Base-by-base conservation (phyloP, 768 basidiomycete genomes). In the Tephrocybe sp. region DNA sequence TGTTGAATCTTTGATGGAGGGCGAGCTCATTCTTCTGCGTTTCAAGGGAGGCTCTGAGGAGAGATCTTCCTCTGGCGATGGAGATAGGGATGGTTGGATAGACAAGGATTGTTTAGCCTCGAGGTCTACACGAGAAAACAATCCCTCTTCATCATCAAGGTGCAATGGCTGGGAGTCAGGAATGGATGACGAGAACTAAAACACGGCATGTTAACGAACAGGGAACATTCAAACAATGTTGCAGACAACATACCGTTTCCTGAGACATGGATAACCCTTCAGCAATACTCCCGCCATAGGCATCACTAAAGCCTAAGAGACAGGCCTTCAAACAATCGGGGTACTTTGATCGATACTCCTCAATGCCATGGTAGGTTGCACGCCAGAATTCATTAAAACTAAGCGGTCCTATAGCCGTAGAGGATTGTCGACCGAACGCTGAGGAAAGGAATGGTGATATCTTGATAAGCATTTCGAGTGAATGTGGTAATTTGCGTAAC, bases 351-450 rank as follows among this genome's bases (percentile, higher is more conserved):
- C 60, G 62, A 23, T 76, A 70, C 30, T 74, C 66, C 22, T 63
- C 62, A 32, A 60, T 67, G n/a, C 65, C 65, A 31, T 79, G 74
- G 58, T 80, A 84, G 3, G 79, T 79, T 34, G 65, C 64, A n/a
- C 70, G 71, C 84, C 84, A 87, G 60, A 81, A 86, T 2, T 62
- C 65, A 55, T 73, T 70, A 52, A 86, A 87, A 1, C 77, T 73
- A 5, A 75, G 57, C 0, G 80, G 77, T 0, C 80, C 83, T 16
- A 72, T 65, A 8, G 77, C 75, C 2, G 77, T 77, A 3, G 63
- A 52, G 0, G 76, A 74, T 23, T 78, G 50, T 23, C 62, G 59
- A 30, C 59, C 66, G 56, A 85, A 85, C 0, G 75, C 75, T 2
- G 82, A 77, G 12, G 67, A 63, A 2, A 87, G 64, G 53, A 85